Conservation (phyloP, 768 basidiomycete species). For the Coprinopsis cinerea region DNA sequence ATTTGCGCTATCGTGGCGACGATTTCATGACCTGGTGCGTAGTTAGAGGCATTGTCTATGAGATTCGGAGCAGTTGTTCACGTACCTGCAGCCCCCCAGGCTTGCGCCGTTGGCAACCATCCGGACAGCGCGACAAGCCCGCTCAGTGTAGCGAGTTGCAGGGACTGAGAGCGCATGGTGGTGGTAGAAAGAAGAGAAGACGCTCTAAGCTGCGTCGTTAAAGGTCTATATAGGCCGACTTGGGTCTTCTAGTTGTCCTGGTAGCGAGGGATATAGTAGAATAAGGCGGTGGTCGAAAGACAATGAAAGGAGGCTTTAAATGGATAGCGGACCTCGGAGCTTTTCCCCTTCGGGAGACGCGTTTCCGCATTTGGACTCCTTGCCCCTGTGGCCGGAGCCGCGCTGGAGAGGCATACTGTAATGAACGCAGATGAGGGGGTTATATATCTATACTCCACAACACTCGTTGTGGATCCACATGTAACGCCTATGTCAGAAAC, state of each 20-base stretch:
- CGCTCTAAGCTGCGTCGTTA: neutral
- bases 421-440: no score
- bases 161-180: neutral
- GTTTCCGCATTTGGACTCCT: no score
- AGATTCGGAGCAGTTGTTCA: no score
- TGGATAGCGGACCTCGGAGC: no score
- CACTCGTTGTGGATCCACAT: no score
- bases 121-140: neutral
- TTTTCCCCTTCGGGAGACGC: no score
- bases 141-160: neutral
- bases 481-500: no score
- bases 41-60: no score
- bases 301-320: neutral
- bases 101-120: neutral
- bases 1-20: slow-evolving; percentile 94
- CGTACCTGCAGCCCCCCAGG: slow-evolving; percentile 3
- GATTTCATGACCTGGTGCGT: slow-evolving; percentile 90
- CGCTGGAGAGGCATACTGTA: no score
- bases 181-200: neutral
- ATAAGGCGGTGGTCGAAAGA: neutral
- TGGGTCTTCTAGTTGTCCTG: neutral
- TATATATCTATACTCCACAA: no score
- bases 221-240: neutral
- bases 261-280: neutral
- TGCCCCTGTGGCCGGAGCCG: no score